phyloP scores from a whole-genome alignment of 2,329 filamentous ascomycete species.

The Fusarium sambucinum region DNA sequence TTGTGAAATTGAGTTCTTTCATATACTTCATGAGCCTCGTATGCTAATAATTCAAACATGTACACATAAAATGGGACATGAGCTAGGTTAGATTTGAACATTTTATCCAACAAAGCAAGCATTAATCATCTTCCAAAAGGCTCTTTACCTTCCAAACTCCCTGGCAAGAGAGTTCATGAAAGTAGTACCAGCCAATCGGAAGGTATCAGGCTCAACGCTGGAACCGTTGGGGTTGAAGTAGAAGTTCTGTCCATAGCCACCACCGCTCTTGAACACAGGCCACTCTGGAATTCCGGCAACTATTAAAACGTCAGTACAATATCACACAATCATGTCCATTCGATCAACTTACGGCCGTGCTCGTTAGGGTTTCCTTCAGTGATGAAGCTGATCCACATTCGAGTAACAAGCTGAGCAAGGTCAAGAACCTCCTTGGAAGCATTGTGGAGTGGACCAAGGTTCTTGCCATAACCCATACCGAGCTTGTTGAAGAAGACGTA shows the following conservation, averaged over 20 bases:
- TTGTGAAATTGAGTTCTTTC: neutral
- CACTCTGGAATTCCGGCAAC: constrained; percentile 31
- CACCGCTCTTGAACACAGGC: constrained; percentile 32
- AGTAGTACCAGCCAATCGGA: constrained; percentile 34
- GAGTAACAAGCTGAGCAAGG: constrained; percentile 58
- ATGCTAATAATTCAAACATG: neutral
- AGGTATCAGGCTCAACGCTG: constrained; percentile 34
- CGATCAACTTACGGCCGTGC: constrained; percentile 8
- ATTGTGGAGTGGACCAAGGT: constrained; percentile 53
- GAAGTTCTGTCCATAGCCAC: constrained; percentile 43
- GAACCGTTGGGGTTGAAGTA: constrained; percentile 40
- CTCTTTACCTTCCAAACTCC: constrained; percentile 31
- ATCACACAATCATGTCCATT: fast-evolving
- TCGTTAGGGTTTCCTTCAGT: constrained; percentile 55
- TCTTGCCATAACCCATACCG: constrained; percentile 53
- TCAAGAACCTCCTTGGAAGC: constrained; percentile 52
- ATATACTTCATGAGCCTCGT: neutral
- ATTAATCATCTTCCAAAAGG: neutral
- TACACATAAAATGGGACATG: neutral
- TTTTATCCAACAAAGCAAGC: too few relatives aligned
- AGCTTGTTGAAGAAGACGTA: constrained; percentile 65
- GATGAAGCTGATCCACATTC: constrained; percentile 57
- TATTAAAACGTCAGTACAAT: neutral
- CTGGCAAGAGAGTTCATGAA: constrained; percentile 39
- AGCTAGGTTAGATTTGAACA: neutral